Percentiles rank a stretch among this genome's conserved stretches.
Evolutionary conservation across 176 grass and related monocot species (phyloP).

Genomic region (Zizania latifolia): DNA sequence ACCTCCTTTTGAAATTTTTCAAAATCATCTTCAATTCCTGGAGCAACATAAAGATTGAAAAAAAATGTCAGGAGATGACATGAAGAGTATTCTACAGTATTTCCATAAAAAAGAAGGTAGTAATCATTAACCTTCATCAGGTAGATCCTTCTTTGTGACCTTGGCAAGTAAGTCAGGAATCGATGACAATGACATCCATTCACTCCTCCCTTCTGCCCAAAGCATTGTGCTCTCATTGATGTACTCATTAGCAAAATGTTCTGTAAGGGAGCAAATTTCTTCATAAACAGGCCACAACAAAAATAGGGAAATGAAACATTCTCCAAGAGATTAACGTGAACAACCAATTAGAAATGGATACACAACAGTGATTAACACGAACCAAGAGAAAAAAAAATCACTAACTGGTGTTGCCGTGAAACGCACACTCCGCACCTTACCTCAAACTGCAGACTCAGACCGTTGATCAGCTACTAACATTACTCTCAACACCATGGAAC

Average conservation of each 20-base stretch:
- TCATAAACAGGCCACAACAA: background rate
- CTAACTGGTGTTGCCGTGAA: background rate
- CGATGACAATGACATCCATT: constrained; percentile 60
- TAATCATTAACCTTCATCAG: constrained; percentile 36
- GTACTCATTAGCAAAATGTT: constrained; percentile 68
- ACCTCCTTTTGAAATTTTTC: constrained; percentile 82
- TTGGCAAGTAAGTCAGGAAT: constrained; percentile 52
- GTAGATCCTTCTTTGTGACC: constrained; percentile 27
- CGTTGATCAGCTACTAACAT: background rate
- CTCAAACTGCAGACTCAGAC: background rate
- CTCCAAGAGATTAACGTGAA: background rate
- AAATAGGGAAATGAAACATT: background rate
- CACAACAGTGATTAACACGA: background rate
- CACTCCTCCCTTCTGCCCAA: constrained; percentile 77
- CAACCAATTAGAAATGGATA: background rate
- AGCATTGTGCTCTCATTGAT: constrained; percentile 59
- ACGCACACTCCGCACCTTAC: background rate
- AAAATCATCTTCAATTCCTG: constrained; percentile 63
- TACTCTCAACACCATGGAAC: background rate
- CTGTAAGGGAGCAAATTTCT: constrained; percentile 33
- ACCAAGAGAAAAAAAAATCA: background rate
- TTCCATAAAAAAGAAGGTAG: background rate
- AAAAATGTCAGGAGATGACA: constrained; percentile 1
- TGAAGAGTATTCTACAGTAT: background rate
- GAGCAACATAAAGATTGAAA: constrained; percentile 10